These are phyloP conservation scores for Blastocystis sp. DNA, from an alignment of 352 stramenopile species.

Conservation along the genomic window DNA sequence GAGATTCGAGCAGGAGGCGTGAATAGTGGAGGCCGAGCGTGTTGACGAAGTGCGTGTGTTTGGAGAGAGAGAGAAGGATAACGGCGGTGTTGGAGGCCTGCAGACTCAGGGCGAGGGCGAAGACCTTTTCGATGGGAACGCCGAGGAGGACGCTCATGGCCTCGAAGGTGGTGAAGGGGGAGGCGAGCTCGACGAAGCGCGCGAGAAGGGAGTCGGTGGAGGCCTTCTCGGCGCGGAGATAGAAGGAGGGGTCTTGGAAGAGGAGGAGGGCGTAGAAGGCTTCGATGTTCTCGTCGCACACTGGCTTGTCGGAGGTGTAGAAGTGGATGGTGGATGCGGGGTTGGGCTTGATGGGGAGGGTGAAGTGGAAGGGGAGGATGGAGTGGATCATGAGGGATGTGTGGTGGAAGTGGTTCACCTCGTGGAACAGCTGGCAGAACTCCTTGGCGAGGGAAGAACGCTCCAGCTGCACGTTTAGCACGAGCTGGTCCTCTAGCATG, in stretches of 20 bases:
- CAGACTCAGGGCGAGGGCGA: constrained; percentile 25
- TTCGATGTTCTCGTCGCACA: constrained; percentile 30
- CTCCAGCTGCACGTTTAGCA: constrained; percentile 41
- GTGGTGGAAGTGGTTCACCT: constrained; percentile 64
- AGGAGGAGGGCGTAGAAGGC: constrained; percentile 39
- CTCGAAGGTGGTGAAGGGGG: constrained; percentile 51
- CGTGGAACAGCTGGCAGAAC: constrained; percentile 45
- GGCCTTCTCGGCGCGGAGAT: constrained; percentile 8
- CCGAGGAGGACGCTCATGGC: constrained; percentile 45
- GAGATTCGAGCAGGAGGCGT: neutral
- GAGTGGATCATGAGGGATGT: constrained; percentile 29
- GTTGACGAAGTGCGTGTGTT: constrained; percentile 20
- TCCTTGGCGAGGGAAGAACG: constrained; percentile 30
- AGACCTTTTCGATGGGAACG: constrained; percentile 54
- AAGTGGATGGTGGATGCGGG: constrained; percentile 47
- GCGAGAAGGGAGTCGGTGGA: neutral
- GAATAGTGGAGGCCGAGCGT: neutral
- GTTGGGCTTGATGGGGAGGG: constrained; percentile 22
- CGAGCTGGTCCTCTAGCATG: constrained; percentile 44
- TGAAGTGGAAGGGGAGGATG: constrained; percentile 47
- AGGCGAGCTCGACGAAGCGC: constrained; percentile 45
- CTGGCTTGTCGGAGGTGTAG: constrained; percentile 42
- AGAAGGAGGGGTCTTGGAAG: constrained; percentile 28
- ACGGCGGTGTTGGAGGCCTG: constrained; percentile 44
- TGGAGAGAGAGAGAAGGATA: constrained; percentile 39